Evolutionary conservation across 495 filamentous ascomycete genomes (phyloP).

Genomic region (Penicillium waksmanii): DNA sequence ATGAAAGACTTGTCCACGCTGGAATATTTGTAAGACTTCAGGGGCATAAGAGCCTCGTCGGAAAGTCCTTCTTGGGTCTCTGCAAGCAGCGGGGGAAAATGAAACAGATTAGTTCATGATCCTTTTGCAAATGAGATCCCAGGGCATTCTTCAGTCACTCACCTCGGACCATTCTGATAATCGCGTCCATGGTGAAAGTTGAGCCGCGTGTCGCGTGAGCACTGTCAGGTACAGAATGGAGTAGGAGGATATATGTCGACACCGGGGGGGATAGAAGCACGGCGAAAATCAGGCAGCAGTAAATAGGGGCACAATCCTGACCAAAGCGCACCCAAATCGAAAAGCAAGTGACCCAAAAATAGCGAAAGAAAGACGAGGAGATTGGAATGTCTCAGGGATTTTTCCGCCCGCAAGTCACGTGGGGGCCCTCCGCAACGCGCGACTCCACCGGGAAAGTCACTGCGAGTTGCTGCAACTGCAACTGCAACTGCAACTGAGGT

Average conservation of each 20-base stretch:
- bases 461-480: too few relatives aligned
- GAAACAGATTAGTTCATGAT: conserved; percentile 22
- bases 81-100: conserved; percentile 17
- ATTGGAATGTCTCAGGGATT: conserved; percentile 23
- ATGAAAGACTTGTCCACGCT: conserved; percentile 96
- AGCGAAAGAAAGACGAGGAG: conserved; percentile 14
- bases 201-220: conserved; percentile 21
- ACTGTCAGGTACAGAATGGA: conserved; percentile 1
- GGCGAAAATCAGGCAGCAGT: neutral
- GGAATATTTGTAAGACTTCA: conserved; percentile 96
- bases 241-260: conserved; percentile 4
- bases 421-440: conserved; percentile 26
- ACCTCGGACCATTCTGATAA: conserved; percentile 52
- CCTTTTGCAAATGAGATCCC: neutral
- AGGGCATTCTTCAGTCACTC: conserved; percentile 11
- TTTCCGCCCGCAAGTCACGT: conserved; percentile 30
- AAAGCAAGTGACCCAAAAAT: conserved; percentile 12
- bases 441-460: conserved; percentile 17
- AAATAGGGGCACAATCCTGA: conserved; percentile 2
- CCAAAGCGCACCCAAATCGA: conserved; percentile 14
- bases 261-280: conserved; percentile 1
- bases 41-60: conserved; percentile 74
- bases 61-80: conserved; percentile 65
- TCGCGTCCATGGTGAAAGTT: conserved; percentile 38
- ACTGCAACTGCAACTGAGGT: neutral